Percentiles rank a stretch among this genome's conserved stretches.
These are phyloP conservation scores for Paramyrothecium roridum DNA, from an alignment of 2,329 filamentous ascomycete species.

Conservation along the genomic window DNA sequence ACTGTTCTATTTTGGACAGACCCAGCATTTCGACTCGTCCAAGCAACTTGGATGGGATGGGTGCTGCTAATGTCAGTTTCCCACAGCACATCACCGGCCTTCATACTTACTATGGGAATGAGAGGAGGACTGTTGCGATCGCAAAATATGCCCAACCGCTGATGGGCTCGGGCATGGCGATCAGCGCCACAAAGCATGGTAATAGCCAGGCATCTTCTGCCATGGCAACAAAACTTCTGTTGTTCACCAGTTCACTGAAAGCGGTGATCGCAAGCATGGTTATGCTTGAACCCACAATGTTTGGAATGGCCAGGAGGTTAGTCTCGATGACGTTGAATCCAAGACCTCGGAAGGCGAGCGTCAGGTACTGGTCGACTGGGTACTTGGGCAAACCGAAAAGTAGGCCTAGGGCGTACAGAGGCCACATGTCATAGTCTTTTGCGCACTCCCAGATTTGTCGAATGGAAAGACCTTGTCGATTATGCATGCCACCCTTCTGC, in stretches of 20 bases:
- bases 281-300: conserved; percentile 43
- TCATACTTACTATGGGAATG: conserved; percentile 48
- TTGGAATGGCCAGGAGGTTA: conserved; percentile 50
- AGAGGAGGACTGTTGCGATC: conserved; percentile 44
- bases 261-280: conserved; percentile 47
- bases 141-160: conserved; percentile 45
- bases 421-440: conserved; percentile 52
- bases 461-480: conserved; percentile 43
- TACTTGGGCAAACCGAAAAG: conserved; percentile 44
- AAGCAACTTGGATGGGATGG: conserved; percentile 57
- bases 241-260: conserved; percentile 45
- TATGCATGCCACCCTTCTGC: conserved; percentile 52
- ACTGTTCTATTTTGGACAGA: conserved; percentile 57
- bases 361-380: conserved; percentile 46
- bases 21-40: conserved; percentile 55
- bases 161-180: conserved; percentile 33
- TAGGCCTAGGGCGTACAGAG: conserved; percentile 45
- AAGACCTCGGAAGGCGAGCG: conserved; percentile 45
- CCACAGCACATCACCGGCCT: neutral
- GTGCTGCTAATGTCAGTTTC: conserved; percentile 14
- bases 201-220: conserved; percentile 51
- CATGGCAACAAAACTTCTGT: conserved; percentile 44
- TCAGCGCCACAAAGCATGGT: conserved; percentile 48
- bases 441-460: conserved; percentile 41
- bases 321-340: conserved; percentile 49